A percentile compares a stretch with the other conserved stretches of the same genome.
These are phyloP conservation scores for Ophiostoma perfectum DNA, from an alignment of 2,329 filamentous ascomycete genomes.

Conservation along the genomic window DNA sequence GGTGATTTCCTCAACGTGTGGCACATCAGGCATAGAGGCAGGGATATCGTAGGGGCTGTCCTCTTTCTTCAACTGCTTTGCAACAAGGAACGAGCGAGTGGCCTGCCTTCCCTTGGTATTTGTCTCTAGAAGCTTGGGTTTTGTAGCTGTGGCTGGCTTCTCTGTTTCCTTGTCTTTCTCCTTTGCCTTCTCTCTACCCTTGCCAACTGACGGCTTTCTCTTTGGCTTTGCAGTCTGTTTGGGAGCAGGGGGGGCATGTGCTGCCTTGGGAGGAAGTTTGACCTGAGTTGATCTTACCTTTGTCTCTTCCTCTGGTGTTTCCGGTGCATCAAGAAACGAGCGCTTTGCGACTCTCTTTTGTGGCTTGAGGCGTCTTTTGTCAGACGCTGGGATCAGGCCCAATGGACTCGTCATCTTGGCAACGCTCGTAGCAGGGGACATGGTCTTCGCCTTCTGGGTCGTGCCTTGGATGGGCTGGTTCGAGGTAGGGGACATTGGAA, in stretches of 20 bases:
- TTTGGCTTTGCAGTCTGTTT: conserved; percentile 4
- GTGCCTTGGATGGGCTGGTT: background rate
- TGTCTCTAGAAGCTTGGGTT: background rate
- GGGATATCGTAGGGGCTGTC: background rate
- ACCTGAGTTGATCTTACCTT: background rate
- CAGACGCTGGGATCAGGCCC: background rate
- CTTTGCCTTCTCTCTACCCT: background rate
- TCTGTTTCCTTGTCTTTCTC: conserved; percentile 11
- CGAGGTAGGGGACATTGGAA: conserved; percentile 19
- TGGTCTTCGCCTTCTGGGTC: background rate
- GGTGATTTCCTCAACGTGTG: background rate
- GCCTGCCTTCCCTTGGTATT: background rate
- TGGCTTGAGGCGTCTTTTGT: conserved; percentile 14
- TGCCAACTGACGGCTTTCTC: background rate
- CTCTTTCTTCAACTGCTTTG: background rate
- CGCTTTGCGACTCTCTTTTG: conserved; percentile 22
- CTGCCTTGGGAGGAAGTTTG: background rate
- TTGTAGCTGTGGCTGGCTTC: background rate
- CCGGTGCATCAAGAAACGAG: conserved; percentile 20
- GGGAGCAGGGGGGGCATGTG: background rate
- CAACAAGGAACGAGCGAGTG: background rate
- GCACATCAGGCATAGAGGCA: background rate
- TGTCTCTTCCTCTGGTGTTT: background rate
- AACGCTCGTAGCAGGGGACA: background rate
- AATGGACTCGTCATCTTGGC: conserved; percentile 16